phyloP scores from a whole-genome alignment of 345 rosid species.

The Excoecaria cochinchinensis region DNA sequence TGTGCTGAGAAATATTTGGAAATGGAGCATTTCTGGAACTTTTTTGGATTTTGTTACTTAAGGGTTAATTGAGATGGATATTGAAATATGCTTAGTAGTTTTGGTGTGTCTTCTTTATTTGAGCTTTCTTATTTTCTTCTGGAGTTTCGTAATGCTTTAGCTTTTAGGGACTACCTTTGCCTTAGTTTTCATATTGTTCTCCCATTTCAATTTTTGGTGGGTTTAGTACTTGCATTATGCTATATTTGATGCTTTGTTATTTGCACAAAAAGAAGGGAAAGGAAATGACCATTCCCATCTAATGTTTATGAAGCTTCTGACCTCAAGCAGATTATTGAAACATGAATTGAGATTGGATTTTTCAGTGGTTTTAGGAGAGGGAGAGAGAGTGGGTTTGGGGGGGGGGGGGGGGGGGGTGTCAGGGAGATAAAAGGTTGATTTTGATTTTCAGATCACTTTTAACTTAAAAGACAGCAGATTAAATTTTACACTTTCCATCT shows the following conservation, averaged over 20 bases:
- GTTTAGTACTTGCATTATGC: neutral
- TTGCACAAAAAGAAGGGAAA: neutral
- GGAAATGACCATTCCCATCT: neutral
- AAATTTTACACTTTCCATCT: neutral
- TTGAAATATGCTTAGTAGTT: too few species aligned
- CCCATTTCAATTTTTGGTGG: neutral
- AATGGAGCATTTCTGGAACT: too few species aligned
- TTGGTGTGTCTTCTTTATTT: too few species aligned
- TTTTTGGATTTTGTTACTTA: too few species aligned
- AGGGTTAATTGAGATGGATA: too few species aligned
- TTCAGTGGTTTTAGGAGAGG: neutral
- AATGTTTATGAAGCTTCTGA: neutral
- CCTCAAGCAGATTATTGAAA: neutral
- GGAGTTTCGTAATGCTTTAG: too few species aligned
- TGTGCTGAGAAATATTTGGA: too few species aligned
- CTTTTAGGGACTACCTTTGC: too few species aligned
- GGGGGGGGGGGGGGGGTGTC: neutral
- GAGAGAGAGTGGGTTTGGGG: neutral
- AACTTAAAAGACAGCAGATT: neutral
- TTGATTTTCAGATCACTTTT: neutral
- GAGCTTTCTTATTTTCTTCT: too few species aligned
- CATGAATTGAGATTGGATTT: neutral
- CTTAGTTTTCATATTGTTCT: too few species aligned
- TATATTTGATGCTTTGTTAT: neutral
- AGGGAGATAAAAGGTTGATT: neutral